phyloP scores from a whole-genome alignment of 768 basidiomycete species.

The Vararia minispora region DNA sequence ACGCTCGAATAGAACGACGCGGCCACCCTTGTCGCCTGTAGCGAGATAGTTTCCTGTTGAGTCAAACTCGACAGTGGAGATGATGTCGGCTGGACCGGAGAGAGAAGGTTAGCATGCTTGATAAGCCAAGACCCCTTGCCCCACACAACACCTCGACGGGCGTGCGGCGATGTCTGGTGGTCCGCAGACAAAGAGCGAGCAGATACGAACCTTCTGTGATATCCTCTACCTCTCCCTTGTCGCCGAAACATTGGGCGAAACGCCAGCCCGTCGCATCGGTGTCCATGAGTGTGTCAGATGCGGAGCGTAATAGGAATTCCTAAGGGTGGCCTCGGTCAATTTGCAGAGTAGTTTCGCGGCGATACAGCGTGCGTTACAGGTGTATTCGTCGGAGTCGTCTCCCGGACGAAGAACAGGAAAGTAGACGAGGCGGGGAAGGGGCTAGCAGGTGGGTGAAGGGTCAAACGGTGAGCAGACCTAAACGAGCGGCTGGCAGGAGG shows the following conservation, averaged over 20 bases:
- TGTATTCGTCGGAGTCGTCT: too few relatives aligned
- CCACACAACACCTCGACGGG: too few relatives aligned
- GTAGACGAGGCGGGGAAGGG: slow-evolving; percentile 4
- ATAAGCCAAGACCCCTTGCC: too few relatives aligned
- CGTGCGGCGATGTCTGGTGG: too few relatives aligned
- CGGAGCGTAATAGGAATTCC: too few relatives aligned
- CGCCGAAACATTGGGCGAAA: slow-evolving; percentile 99
- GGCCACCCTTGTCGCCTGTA: slow-evolving; percentile 98
- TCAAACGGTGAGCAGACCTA: neutral
- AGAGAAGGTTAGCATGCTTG: slow-evolving; percentile 5
- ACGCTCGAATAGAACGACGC: slow-evolving; percentile 96
- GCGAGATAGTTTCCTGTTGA: slow-evolving; percentile 99
- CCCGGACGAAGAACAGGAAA: neutral
- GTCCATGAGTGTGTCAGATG: slow-evolving; percentile 46
- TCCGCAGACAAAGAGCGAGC: too few relatives aligned
- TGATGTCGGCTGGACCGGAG: slow-evolving; percentile 81
- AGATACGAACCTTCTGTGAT: slow-evolving; percentile 84
- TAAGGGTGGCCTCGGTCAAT: too few relatives aligned
- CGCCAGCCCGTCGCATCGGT: slow-evolving; percentile 87
- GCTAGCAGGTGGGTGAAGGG: slow-evolving; percentile 3
- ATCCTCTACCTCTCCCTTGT: slow-evolving; percentile 99
- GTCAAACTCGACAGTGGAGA: slow-evolving; percentile 99
- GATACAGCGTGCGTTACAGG: too few relatives aligned
- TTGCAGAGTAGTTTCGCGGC: too few relatives aligned
- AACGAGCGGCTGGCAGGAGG: slow-evolving; percentile 2